Evolutionary conservation across 768 basidiomycete genomes (phyloP), one percentile per base, ranked within the genome.

Genomic region (Termitomyces sp.): DNA sequence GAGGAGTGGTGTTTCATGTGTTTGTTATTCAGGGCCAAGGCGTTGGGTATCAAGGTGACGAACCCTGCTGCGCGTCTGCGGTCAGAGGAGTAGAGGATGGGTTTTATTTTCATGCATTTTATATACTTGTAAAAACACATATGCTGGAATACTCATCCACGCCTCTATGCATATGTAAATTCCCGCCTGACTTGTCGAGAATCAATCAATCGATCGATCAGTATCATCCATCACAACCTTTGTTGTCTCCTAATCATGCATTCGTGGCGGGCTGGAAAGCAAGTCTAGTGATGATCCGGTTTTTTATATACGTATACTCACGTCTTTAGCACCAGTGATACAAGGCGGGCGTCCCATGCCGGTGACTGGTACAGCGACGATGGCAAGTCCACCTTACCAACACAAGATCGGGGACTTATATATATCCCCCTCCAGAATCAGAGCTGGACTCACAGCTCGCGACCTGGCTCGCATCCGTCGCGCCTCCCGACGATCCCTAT

Each of bases 41-140:
- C 77, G 42, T 75, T 95, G 64, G 87, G 89, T 57, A 79, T 98
- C 74, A 98, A 95, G 78, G 89, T 98, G 69, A 95, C 91, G 54
- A 98, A 98, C 81, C 71, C 93, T 53, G 84, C 86, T 60, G 96
- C 89, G 65, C 90, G 91, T 71, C 82, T 98, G 75, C 87, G 94
- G 78, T 89, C 93, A 71, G 95, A 98, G 80, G 95, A 98, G 77
- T 86, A 79, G 76, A 73, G 68, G 75, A 67, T 72, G 66, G 66
- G 67, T 65, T 60, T 64, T 65, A 70, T 70, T 74, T 69, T 66
- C 69, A 63, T 69, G 67, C 70, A 67, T 73, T 66, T 61, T 64
- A 64, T 64, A 63, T 65, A 67, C 74, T 81, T 83, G 79, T 83
- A 83, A 72, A 35, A 75, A 59, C 71, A 69, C 71, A 70, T 80